Percentiles rank a stretch among this genome's conserved stretches.
Evolutionary conservation across 768 basidiomycete genomes (phyloP).

Genomic region (Kwoniella pini): DNA sequence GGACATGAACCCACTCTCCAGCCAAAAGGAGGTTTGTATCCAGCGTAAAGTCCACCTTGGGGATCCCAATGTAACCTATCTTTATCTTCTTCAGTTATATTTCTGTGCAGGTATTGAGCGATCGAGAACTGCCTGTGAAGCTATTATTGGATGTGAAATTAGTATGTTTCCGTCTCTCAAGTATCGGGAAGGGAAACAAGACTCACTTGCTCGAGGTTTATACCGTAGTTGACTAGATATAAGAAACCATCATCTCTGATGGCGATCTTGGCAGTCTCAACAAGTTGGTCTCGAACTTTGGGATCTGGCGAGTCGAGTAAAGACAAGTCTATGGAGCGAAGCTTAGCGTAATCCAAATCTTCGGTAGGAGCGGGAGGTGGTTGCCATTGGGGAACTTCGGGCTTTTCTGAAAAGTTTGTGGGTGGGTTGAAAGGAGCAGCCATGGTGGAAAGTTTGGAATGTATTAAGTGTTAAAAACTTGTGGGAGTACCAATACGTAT

Average conservation of each 20-base stretch:
- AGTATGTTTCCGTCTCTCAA: too few relatives aligned
- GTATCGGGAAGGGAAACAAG: too few relatives aligned
- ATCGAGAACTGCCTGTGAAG: constrained; percentile 36
- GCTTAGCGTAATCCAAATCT: constrained; percentile 14
- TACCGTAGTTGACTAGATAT: constrained; percentile 23
- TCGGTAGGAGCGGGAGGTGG: constrained; percentile 10
- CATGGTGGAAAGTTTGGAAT: too few relatives aligned
- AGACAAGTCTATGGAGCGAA: constrained; percentile 24
- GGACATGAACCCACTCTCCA: constrained; percentile 9
- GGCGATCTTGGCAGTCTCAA: constrained; percentile 19
- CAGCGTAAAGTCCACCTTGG: constrained; percentile 21
- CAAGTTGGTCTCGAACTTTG: constrained; percentile 5
- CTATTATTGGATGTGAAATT: too few relatives aligned
- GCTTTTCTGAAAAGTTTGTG: constrained; percentile 12
- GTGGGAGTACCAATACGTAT: too few relatives aligned
- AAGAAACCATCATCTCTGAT: constrained; percentile 28
- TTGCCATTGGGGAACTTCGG: constrained; percentile 7
- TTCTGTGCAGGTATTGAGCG: constrained; percentile 18
- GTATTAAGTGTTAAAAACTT: too few relatives aligned
- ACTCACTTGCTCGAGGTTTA: constrained; percentile 18
- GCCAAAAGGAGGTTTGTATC: constrained; percentile 25
- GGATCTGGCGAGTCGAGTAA: constrained; percentile 24
- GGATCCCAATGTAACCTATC: constrained; percentile 17
- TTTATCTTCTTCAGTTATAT: constrained; percentile 28
- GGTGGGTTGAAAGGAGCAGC: constrained; percentile 31